A percentile compares a stretch with the other conserved stretches of the same genome.
Conservation (phyloP, 768 basidiomycete species). For the Tulasnella sp. region DNA sequence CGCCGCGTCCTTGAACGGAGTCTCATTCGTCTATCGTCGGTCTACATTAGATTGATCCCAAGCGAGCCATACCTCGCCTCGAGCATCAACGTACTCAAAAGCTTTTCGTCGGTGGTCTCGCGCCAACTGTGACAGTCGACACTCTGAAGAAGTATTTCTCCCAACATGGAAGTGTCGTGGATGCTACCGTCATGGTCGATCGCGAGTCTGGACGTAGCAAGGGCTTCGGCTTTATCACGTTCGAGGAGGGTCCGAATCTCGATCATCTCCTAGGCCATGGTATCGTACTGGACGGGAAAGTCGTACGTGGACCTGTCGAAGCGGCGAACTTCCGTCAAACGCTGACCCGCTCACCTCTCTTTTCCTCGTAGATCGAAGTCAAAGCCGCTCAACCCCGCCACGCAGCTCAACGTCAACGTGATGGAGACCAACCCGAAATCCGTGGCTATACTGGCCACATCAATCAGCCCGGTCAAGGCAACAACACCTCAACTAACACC, state of each 20-base stretch:
- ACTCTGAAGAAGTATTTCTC: slow-evolving; percentile 88
- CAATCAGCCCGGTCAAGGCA: slow-evolving; percentile 26
- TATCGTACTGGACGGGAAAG: slow-evolving; percentile 87
- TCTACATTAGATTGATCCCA: slow-evolving; percentile 83
- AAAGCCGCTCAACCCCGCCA: slow-evolving; percentile 85
- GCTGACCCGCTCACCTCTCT: background rate
- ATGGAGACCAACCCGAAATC: slow-evolving; percentile 20
- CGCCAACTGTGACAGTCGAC: slow-evolving; percentile 85
- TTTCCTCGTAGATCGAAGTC: slow-evolving; percentile 69
- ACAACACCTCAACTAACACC: slow-evolving; percentile 27
- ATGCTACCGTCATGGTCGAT: slow-evolving; percentile 97
- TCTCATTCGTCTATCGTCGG: slow-evolving; percentile 31
- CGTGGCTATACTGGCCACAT: slow-evolving; percentile 17
- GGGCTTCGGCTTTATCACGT: slow-evolving; percentile 96
- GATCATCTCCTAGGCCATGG: slow-evolving; percentile 82
- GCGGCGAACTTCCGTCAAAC: background rate
- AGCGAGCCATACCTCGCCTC: slow-evolving; percentile 92
- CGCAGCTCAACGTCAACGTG: slow-evolving; percentile 35
- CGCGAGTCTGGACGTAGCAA: slow-evolving; percentile 94
- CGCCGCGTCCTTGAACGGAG: no score
- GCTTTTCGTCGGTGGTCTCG: slow-evolving; percentile 90
- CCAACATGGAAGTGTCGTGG: slow-evolving; percentile 90
- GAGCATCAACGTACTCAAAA: slow-evolving; percentile 91
- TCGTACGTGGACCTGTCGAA: slow-evolving; percentile 41
- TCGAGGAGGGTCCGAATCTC: slow-evolving; percentile 76